phyloP scores from a whole-genome alignment of 164 flowering plant genomes.

The Saururus chinensis region DNA sequence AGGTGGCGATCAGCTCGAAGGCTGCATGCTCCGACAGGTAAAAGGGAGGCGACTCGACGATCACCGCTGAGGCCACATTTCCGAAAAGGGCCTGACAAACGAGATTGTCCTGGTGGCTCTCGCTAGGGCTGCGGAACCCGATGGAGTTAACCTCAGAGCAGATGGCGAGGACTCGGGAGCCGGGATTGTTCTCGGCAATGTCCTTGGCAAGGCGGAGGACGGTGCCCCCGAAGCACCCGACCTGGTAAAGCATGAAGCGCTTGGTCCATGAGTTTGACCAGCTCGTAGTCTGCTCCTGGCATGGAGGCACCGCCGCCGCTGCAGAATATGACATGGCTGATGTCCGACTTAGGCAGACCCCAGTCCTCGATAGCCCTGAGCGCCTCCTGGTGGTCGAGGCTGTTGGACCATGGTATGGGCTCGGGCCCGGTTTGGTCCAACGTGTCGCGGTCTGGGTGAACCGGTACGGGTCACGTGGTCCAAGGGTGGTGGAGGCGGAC shows the following conservation, averaged over 20 bases:
- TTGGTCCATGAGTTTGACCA: neutral
- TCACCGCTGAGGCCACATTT: neutral
- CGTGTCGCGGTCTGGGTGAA: too few relatives aligned
- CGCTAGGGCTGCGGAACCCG: constrained; percentile 4
- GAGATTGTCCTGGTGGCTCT: neutral
- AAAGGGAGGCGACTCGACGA: neutral
- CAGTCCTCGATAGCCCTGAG: constrained; percentile 5
- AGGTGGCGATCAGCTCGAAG: neutral
- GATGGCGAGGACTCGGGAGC: constrained; percentile 3
- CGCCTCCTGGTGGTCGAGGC: constrained; percentile 5
- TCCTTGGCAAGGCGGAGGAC: constrained; percentile 6
- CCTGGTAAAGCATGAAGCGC: constrained; percentile 6
- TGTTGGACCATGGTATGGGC: too few relatives aligned
- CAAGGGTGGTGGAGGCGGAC: too few relatives aligned
- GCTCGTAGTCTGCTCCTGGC: constrained; percentile 5
- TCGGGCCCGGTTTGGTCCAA: too few relatives aligned
- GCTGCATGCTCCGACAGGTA: neutral
- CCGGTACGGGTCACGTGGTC: too few relatives aligned
- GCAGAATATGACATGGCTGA: constrained; percentile 7
- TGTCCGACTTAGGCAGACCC: constrained; percentile 4
- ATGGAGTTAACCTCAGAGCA: constrained; percentile 1
- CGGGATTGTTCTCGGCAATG: constrained; percentile 4
- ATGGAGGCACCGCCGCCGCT: neutral
- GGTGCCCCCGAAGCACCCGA: neutral
- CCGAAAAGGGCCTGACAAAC: constrained; percentile 1